Evolutionary conservation across 768 basidiomycete genomes (phyloP), one percentile per base, ranked within the genome.

Genomic region (Daedaleopsis sinensis): DNA sequence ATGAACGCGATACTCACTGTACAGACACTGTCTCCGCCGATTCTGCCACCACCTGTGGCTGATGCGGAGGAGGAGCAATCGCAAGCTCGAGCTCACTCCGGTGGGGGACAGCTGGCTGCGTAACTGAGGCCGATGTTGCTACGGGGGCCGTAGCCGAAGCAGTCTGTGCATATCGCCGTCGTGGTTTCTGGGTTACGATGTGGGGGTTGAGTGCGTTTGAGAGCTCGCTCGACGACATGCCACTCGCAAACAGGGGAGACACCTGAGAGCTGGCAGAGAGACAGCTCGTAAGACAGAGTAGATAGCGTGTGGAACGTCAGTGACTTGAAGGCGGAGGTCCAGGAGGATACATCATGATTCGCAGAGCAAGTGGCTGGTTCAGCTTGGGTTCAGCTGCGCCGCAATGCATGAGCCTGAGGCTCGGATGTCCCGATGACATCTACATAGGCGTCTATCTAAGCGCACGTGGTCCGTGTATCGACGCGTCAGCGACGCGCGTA

Each of bases 171-270:
- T 62, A 44, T 23, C 27, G 18, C 12, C 58, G 62, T 54, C 58
- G 59, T 21, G 53, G 47, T 13, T 63, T 57, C 2, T 68, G 66
- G 11, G 83, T 82, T 38, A 78, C 79, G 59, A 83, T 78, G 69
- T 85, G 78, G 12, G 89, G 89, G 72, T 91, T 92, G 67, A 92
- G 85, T 6, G 90, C 90, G 70, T 92, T 85, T 10, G 87, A 87
- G 58, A 92, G 84, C 73, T 91, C 89, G 77, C 89, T 91, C 61
- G 84, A 81, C 67, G 82, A 77, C 87, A 87, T 88, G 43, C 55
- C 61, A 53, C 52, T 55, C 50, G 55, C 52, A 44, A 50, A 56
- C 21, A 23, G 19, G n/a, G 6, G n/a, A 23, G 47, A 27, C 23
- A 27, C 13, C 11, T 12, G 16, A 49, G 7, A 18, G 13, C 10